phyloP scores from a whole-genome alignment of 2,329 filamentous ascomycete species.

The Colletotrichum phormii region DNA sequence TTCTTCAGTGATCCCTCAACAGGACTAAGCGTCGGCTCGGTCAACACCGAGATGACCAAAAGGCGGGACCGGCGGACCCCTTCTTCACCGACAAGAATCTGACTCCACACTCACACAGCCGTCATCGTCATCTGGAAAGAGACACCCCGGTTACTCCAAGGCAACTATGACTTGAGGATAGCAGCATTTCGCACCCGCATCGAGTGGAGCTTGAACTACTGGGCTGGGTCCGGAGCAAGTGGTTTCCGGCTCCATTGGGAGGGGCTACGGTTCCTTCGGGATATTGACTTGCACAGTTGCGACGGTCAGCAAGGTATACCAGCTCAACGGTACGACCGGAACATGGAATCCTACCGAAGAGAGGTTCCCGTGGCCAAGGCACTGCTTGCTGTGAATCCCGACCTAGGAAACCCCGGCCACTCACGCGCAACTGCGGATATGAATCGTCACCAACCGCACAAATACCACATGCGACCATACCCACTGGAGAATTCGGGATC shows the following conservation, averaged over 20 bases:
- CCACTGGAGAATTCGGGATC: slow-evolving; percentile 4
- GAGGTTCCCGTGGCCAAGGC: neutral
- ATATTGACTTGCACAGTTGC: neutral
- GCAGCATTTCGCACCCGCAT: too few species aligned
- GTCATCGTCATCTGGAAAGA: neutral
- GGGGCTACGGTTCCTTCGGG: neutral
- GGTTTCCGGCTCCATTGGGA: neutral
- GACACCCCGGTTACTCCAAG: neutral
- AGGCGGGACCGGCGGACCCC: neutral
- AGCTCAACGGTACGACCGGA: neutral
- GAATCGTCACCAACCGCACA: neutral
- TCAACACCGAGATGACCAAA: neutral
- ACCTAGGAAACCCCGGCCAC: too few species aligned
- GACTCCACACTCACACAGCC: neutral
- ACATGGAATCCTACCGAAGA: neutral
- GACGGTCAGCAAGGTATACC: neutral
- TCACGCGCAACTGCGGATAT: neutral
- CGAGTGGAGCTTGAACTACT: too few species aligned
- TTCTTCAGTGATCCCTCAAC: neutral
- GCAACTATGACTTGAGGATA: neutral
- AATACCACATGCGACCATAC: neutral
- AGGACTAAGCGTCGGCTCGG: neutral
- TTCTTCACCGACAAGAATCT: neutral
- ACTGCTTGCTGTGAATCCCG: neutral
- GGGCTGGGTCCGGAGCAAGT: neutral